Percentiles rank a stretch among this genome's conserved stretches.
Conservation (phyloP, 2,329 filamentous ascomycete species). For the Lasiodiplodia sp. region DNA sequence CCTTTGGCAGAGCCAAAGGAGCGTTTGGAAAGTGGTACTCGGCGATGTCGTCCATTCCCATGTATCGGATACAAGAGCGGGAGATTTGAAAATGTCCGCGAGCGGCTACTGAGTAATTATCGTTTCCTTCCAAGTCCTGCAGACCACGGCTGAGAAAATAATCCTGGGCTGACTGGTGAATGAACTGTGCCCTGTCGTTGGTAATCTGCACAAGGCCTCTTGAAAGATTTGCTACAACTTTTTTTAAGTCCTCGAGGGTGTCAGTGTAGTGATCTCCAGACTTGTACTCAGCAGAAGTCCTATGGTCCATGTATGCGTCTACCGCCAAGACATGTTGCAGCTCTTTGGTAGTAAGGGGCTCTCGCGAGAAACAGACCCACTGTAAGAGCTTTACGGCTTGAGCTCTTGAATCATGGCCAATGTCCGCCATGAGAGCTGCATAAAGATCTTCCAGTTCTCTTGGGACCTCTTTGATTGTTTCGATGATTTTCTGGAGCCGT, state of each 20-base stretch:
- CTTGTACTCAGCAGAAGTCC: not conserved
- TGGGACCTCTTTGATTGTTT: not conserved
- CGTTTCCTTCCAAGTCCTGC: not conserved
- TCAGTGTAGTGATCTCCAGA: not conserved
- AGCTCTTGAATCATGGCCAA: not conserved
- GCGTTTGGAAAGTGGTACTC: too few relatives aligned
- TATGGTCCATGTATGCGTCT: not conserved
- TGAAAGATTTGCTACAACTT: not conserved
- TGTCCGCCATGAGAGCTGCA: not conserved
- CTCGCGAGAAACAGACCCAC: not conserved
- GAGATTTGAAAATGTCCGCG: not conserved
- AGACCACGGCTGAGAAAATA: not conserved
- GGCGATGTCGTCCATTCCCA: not conserved
- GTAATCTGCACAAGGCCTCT: not conserved
- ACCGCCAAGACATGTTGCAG: not conserved
- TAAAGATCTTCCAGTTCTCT: not conserved
- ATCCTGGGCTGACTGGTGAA: not conserved
- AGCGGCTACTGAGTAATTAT: not conserved
- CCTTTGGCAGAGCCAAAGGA: accelerated
- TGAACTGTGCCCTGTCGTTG: not conserved
- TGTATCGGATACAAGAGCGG: not conserved
- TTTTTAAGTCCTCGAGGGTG: not conserved
- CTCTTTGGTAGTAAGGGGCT: not conserved
- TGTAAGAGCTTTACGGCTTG: not conserved
- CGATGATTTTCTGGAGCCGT: not conserved